A percentile compares a stretch with the other conserved stretches of the same genome.
Conservation (phyloP, 768 basidiomycete genomes). For the Phylloporus arenicola region DNA sequence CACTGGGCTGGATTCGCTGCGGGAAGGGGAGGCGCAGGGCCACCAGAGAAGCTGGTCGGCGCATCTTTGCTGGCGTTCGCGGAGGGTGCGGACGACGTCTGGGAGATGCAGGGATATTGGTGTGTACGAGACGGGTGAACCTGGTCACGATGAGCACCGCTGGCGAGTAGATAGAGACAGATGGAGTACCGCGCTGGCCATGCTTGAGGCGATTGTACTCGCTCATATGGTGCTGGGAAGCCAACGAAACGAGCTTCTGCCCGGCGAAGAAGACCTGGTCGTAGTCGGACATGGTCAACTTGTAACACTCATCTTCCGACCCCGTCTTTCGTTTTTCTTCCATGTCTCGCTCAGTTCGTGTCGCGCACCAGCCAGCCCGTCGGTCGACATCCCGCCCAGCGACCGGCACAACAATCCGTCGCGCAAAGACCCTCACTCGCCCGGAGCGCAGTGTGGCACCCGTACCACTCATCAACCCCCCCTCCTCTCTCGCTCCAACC, state of each 20-base stretch:
- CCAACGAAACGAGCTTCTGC: conserved; percentile 47
- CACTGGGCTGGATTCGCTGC: conserved; percentile 3
- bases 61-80: conserved; percentile 43
- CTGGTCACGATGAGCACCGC: conserved; percentile 20
- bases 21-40: conserved; percentile 27
- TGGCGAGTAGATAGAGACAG: neutral
- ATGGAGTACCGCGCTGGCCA: conserved; percentile 38
- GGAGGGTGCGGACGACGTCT: conserved; percentile 48
- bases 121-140: conserved; percentile 51
- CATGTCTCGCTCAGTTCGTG: conserved; percentile 24
- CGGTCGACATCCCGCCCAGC: conserved; percentile 48
- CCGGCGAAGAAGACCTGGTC: conserved; percentile 8
- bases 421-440: conserved; percentile 93
- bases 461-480: conserved; percentile 88
- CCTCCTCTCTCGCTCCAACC: conserved; percentile 38
- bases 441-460: conserved; percentile 95
- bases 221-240: conserved; percentile 70
- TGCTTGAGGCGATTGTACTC: conserved; percentile 68
- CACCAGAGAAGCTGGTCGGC: conserved; percentile 44
- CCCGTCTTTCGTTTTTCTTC: neutral
- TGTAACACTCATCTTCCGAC: neutral
- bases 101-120: conserved; percentile 64
- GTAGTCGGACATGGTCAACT: conserved; percentile 9
- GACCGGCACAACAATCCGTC: conserved; percentile 58
- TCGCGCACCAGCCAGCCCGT: conserved; percentile 4